Evolutionary conservation across 2,329 filamentous ascomycete species (phyloP).

Genomic region (Penicillium sp.): DNA sequence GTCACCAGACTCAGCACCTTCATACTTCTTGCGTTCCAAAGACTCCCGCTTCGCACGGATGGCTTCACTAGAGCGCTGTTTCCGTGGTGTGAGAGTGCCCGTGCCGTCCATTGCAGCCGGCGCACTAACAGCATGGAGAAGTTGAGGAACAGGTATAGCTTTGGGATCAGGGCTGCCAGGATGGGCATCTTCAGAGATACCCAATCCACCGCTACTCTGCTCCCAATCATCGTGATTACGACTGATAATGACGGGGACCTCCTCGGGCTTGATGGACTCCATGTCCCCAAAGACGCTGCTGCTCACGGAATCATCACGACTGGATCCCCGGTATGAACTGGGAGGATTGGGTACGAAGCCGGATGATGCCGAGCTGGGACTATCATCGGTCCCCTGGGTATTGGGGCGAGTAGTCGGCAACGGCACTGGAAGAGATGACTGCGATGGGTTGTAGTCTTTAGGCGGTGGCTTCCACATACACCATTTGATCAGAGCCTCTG

Average conservation of each 20-base stretch:
- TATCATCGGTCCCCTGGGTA: constrained; percentile 71
- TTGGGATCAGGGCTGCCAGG: constrained; percentile 28
- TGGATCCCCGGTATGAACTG: constrained; percentile 77
- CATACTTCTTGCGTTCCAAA: constrained; percentile 71
- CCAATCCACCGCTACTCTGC: constrained; percentile 67
- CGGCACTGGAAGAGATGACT: constrained; percentile 61
- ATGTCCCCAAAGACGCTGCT: constrained; percentile 83
- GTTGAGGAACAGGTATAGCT: constrained; percentile 53
- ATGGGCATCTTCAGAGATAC: constrained; percentile 68
- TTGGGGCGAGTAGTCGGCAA: constrained; percentile 68
- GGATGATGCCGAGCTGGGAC: constrained; percentile 79
- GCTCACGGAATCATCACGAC: constrained; percentile 84
- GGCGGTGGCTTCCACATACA: constrained; percentile 92
- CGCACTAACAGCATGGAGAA: constrained; percentile 67
- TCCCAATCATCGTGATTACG: constrained; percentile 80
- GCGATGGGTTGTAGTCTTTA: constrained; percentile 55
- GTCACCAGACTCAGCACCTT: constrained; percentile 85
- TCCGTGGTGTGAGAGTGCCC: constrained; percentile 56
- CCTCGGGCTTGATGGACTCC: constrained; percentile 77
- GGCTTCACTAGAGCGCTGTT: constrained; percentile 72
- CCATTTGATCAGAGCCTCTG: constrained; percentile 81
- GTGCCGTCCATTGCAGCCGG: constrained; percentile 63
- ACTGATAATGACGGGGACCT: constrained; percentile 74
- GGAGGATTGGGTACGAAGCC: constrained; percentile 70
- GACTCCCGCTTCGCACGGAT: constrained; percentile 75